These are phyloP conservation scores for Rhodotorula glutinis DNA, from an alignment of 1,284 basidiomycete genomes.

Conservation along the genomic window DNA sequence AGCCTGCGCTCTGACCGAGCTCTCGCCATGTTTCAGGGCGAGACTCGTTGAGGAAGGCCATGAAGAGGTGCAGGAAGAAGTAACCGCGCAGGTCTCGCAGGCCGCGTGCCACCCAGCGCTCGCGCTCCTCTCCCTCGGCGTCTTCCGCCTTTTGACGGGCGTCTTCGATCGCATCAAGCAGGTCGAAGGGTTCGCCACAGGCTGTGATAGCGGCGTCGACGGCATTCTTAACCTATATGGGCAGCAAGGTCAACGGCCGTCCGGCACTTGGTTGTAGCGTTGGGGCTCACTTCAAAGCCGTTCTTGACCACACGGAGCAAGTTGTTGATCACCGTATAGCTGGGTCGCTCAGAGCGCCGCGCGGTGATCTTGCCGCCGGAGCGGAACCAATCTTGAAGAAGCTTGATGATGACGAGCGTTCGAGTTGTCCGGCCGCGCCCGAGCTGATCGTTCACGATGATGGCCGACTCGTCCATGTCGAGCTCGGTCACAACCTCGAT, in stretches of 20 bases:
- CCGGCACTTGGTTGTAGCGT: not conserved
- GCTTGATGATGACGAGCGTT: constrained; percentile 77
- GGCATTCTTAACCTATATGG: constrained; percentile 49
- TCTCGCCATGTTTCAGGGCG: constrained; percentile 59
- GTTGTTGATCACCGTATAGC: constrained; percentile 58
- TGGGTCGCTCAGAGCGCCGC: constrained; percentile 13
- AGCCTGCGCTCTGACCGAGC: constrained; percentile 26
- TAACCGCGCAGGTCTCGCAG: constrained; percentile 63
- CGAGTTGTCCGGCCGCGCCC: constrained; percentile 85
- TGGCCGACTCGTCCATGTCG: constrained; percentile 63
- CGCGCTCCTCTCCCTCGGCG: constrained; percentile 65
- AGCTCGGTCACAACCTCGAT: constrained; percentile 79
- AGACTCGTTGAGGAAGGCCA: constrained; percentile 84
- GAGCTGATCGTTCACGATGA: constrained; percentile 95
- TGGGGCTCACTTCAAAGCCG: constrained; percentile 62
- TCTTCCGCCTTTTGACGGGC: constrained; percentile 69
- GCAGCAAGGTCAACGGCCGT: constrained; percentile 5
- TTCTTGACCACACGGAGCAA: constrained; percentile 87
- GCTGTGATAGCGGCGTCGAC: constrained; percentile 92
- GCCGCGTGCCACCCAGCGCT: constrained; percentile 66
- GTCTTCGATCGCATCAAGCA: constrained; percentile 84
- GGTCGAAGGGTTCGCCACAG: constrained; percentile 77
- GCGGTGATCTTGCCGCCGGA: constrained; percentile 20
- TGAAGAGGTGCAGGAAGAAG: constrained; percentile 80
- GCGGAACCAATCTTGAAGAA: constrained; percentile 84